Conservation (phyloP, 2,329 filamentous ascomycete species). For the Cladosporium sphaerospermum region DNA sequence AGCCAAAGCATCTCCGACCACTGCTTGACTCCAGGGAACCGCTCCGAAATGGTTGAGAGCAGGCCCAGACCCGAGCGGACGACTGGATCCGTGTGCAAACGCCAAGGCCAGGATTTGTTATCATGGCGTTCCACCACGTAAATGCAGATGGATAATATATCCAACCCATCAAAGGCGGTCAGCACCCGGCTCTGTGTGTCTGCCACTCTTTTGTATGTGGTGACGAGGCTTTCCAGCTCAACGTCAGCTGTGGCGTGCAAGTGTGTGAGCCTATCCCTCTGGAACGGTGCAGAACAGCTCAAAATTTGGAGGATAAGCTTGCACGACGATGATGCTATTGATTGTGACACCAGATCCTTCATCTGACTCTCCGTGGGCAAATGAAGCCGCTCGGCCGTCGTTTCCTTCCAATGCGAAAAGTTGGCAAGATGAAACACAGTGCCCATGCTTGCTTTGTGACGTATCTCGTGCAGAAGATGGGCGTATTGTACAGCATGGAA, state of each 20-base stretch:
- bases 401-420: slow-evolving; percentile 2
- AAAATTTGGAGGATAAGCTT: slow-evolving; percentile 1
- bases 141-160: not conserved
- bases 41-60: not conserved
- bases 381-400: not conserved
- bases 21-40: not conserved
- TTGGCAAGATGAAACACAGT: slow-evolving; percentile 4
- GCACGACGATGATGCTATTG: not conserved
- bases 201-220: not conserved
- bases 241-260: not conserved
- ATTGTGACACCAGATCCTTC: not conserved
- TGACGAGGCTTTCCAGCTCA: not conserved
- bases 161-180: not conserved
- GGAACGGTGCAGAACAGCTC: not conserved
- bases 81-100: not conserved
- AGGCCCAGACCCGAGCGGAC: not conserved
- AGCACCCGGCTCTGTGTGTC: not conserved
- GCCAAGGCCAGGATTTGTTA: not conserved
- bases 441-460: not conserved
- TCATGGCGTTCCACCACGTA: not conserved
- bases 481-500: not conserved
- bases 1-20: too few species aligned
- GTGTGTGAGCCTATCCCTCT: not conserved
- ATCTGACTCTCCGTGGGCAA: not conserved
- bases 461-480: not conserved